Evolutionary conservation across 805 yeast genomes (phyloP).

Genomic region (Nakazawaea laoshanensis): DNA sequence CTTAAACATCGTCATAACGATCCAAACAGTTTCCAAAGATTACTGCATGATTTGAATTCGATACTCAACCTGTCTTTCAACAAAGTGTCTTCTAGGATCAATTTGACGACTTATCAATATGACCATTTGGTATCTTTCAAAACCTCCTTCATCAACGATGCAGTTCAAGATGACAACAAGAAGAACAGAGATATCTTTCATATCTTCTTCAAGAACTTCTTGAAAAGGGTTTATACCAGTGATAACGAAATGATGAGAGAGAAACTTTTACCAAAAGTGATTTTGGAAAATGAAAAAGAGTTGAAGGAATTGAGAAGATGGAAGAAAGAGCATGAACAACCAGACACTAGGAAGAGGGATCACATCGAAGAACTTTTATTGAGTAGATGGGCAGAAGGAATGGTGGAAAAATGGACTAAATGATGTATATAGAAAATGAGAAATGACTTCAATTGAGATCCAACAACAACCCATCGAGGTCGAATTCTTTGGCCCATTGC

Average conservation of each 20-base stretch:
- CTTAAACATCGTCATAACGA: constrained; percentile 11
- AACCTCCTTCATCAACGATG: constrained; percentile 22
- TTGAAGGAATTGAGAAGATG: constrained; percentile 10
- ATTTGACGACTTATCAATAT: constrained; percentile 45
- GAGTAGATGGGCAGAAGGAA: constrained; percentile 40
- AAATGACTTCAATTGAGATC: constrained; percentile 12
- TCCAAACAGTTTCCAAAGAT: constrained; percentile 7
- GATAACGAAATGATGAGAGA: constrained; percentile 18
- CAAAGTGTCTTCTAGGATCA: constrained; percentile 38
- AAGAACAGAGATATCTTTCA: constrained; percentile 20
- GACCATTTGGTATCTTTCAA: constrained; percentile 32
- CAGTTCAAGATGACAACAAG: constrained; percentile 18
- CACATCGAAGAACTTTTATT: constrained; percentile 34
- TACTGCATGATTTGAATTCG: constrained; percentile 20
- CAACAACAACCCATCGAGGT: constrained; percentile 71
- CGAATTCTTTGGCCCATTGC: constrained; percentile 91
- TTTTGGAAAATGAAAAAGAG: constrained; percentile 16
- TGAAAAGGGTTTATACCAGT: constrained; percentile 23
- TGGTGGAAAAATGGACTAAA: constrained; percentile 15
- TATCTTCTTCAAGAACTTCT: constrained; percentile 20
- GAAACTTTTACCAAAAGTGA: constrained; percentile 18
- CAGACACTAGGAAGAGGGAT: constrained; percentile 14
- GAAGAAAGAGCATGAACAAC: background rate
- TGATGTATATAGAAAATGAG: constrained; percentile 1
- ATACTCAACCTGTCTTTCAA: constrained; percentile 33